These are phyloP conservation scores for Lactarius psammicola DNA, from an alignment of 768 basidiomycete genomes.

Conservation along the genomic window DNA sequence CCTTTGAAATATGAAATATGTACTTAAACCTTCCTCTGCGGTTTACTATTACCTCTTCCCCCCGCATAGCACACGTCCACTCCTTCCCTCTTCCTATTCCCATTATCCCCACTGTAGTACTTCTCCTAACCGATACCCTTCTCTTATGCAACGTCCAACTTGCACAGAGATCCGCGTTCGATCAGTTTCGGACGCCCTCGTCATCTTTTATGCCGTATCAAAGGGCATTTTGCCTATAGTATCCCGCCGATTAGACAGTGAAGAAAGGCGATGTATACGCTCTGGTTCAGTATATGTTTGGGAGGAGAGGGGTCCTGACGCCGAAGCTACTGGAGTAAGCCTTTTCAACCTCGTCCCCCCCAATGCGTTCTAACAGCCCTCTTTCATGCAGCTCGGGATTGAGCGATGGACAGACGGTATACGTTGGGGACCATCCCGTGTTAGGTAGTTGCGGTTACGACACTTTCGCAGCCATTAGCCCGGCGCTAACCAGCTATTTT, in stretches of 20 bases:
- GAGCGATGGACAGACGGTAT: conserved; percentile 76
- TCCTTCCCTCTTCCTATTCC: background rate
- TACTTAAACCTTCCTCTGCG: conserved; percentile 24
- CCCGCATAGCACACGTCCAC: conserved; percentile 2
- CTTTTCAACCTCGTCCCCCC: conserved; percentile 29
- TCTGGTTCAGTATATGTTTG: conserved; percentile 79
- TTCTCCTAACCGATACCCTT: background rate
- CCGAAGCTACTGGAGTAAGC: conserved; percentile 61
- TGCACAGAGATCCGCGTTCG: conserved; percentile 62
- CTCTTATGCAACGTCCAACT: conserved; percentile 64
- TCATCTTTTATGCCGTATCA: conserved; percentile 72
- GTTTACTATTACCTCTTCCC: conserved; percentile 14
- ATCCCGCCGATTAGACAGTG: conserved; percentile 67
- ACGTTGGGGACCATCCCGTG: conserved; percentile 76
- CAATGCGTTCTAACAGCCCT: background rate
- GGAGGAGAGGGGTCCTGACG: conserved; percentile 72
- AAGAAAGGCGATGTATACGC: conserved; percentile 66
- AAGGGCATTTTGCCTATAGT: conserved; percentile 61
- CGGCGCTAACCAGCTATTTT: conserved; percentile 1
- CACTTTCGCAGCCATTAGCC: background rate
- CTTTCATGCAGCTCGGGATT: conserved; percentile 55
- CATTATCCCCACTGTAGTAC: conserved; percentile 8
- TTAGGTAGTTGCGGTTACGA: conserved; percentile 54
- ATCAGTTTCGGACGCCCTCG: conserved; percentile 63
- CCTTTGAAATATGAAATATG: conserved; percentile 21